Base-by-base conservation (phyloP, 1,139 yeast species). In the Casaregolazyma suthepensis region DNA sequence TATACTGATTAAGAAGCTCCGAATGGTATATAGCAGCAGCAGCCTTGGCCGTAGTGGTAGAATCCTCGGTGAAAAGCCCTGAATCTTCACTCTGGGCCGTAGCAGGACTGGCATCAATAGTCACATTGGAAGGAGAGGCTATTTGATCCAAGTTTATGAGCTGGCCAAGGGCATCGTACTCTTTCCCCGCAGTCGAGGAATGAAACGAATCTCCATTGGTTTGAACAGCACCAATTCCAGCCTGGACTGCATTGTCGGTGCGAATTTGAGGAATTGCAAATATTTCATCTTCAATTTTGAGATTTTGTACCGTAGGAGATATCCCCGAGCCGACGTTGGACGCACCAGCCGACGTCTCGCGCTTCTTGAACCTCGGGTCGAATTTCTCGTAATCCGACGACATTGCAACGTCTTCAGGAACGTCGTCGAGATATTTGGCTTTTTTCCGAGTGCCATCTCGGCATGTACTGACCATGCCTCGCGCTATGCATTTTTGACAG, bases 371-470 rank as follows among this genome's bases (percentile, higher is more conserved):
- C 26, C 63, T 45, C 4, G 63, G 65, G 49, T 61, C 64, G 42
- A 43, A 59, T 46, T 54, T 56, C 35, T 57, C 56, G 20, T 61
- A 58, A 17, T 51, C 58, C 10, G 49, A 22, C 12, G 59, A 52
- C 37, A 45, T 48, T 13, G 62, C 59, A 15, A 57, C 50, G 17
- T 52, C 52, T 26, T 59, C 63, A 2, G 63, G 57, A 12, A 59
- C 66, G 40, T 68, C 74, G 19, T 62, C 75, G 52, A 91, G 70
- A 62, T 91, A 91, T 66, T 91, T 91, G 38, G 89, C 88, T 59
- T 81, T 75, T 71, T 90, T 90, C 52, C 97, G 72, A 1, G 94
- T 95, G 2, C 96, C 96, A 72, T 90, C 96, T 48, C 83, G 81
- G 70, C 98, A 90, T 0, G 85, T 75, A 15, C 72, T 76, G 5